Base-by-base conservation (phyloP, 2,329 filamentous ascomycete genomes). In the Pseudogymnoascus pannorum region DNA sequence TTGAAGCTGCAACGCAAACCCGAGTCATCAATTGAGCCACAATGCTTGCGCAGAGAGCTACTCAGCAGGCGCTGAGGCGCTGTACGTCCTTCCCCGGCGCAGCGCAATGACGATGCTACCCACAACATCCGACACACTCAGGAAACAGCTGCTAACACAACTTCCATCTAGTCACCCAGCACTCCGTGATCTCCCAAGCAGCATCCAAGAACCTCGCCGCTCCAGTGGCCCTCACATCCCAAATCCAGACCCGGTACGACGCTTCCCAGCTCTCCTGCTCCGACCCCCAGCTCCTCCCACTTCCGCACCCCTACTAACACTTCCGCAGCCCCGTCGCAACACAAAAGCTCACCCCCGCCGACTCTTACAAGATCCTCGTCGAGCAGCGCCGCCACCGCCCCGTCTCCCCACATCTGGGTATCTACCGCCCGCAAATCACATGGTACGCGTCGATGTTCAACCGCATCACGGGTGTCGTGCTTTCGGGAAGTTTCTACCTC, bases 381-480 rank as follows among this genome's bases (percentile, higher is more conserved):
- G 80, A 82, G 67, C 87, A 91, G 75, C 87, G 87, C 67, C 78
- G 85, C 64, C 75, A 80, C 68, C 87, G 87, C 63, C 87, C 87
- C 65, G 79, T 87, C 69, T 78, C 87, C 58, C 87, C 87, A 58
- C 87, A 91, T 73, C 80, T 91, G 64, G 66, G 73, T 70, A 90
- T 91, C 80, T 90, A 90, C 80, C 75, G 76, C 62, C 85, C 86
- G 6, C 87, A 90, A 74, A 83, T 90, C 68, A 87, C 87, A 68
- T 89, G 85, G 87, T 81, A 83, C 69, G 74, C 77, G 60, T 86
- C 82, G 61, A 74, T 68, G 42, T 68, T 84, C 59, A 83, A 88
- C 78, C 86, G 87, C 68, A 79, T 90, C 71, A 87, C 86, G 4
- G 87, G 86, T 64, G 70, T 77, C 66, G 70, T 78, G 40, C 75